phyloP scores from a whole-genome alignment of 805 yeast species.

The fission yeast (Schizosaccharomyces pombe) region DNA sequence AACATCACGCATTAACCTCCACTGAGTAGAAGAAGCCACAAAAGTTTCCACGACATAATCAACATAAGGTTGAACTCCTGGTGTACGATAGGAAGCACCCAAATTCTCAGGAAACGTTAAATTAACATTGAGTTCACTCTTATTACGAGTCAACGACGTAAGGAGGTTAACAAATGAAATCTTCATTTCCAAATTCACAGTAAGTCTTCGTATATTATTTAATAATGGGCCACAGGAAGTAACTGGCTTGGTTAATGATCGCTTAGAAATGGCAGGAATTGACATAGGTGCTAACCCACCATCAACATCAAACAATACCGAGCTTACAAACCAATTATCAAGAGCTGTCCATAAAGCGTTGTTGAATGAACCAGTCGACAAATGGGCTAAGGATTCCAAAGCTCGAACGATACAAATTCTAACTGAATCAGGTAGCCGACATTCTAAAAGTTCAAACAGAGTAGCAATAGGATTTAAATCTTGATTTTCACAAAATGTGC shows the following conservation, averaged over 20 bases:
- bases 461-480: not conserved
- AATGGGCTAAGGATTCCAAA: not conserved
- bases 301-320: not conserved
- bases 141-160: not conserved
- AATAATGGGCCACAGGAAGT: not conserved
- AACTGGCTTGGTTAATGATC: not conserved
- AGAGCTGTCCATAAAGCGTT: not conserved
- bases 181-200: not conserved
- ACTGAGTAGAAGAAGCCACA: not conserved
- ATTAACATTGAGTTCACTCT: not conserved
- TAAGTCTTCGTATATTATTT: not conserved
- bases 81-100: not conserved
- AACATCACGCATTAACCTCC: not conserved
- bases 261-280: not conserved
- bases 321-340: not conserved
- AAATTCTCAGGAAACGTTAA: not conserved
- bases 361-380: not conserved
- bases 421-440: not conserved
- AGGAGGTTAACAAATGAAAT: not conserved
- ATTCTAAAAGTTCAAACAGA: slow-evolving; percentile 1
- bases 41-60: not conserved
- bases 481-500: not conserved
- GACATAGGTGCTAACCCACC: not conserved
- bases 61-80: not conserved
- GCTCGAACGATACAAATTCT: not conserved